Evolutionary conservation across 805 yeast species (phyloP).

Genomic region (Myxozyma neotropica): DNA sequence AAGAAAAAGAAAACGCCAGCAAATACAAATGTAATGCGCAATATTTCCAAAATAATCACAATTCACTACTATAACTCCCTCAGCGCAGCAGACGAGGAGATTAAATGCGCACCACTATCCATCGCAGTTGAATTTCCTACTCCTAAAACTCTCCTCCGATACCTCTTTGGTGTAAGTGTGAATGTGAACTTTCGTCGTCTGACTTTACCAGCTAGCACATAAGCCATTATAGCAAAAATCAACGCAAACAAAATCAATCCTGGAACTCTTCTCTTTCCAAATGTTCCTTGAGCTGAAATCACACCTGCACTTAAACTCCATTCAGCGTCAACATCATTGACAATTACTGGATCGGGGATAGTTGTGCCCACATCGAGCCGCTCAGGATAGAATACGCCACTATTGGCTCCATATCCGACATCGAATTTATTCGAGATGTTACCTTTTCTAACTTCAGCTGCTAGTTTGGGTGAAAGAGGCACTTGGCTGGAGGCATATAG

Average conservation of each 20-base stretch:
- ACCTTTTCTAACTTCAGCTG: not conserved
- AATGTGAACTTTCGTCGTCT: constrained; percentile 26
- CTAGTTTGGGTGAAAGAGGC: constrained; percentile 12
- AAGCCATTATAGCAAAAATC: constrained; percentile 26
- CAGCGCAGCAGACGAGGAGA: constrained; percentile 1
- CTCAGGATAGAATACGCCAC: constrained; percentile 17
- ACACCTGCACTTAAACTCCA: constrained; percentile 6
- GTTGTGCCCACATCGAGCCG: constrained; percentile 8
- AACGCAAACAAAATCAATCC: constrained; percentile 27
- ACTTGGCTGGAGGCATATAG: constrained; percentile 78
- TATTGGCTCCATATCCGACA: constrained; percentile 31
- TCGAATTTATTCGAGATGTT: not conserved
- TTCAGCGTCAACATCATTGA: constrained; percentile 2
- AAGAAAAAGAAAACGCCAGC: too few relatives aligned
- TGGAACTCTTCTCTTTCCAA: constrained; percentile 26
- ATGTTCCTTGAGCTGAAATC: constrained; percentile 21
- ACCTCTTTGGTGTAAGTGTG: constrained; percentile 24
- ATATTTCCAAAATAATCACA: not conserved
- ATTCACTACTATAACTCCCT: not conserved
- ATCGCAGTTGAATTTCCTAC: not conserved
- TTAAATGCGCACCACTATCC: constrained; percentile 1
- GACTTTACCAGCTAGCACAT: constrained; percentile 23
- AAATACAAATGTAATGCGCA: too few relatives aligned
- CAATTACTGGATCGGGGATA: constrained; percentile 12
- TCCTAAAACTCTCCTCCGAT: constrained; percentile 27